These are phyloP conservation scores for Alternaria rosae DNA, from an alignment of 2,329 filamentous ascomycete species.

Conservation along the genomic window DNA sequence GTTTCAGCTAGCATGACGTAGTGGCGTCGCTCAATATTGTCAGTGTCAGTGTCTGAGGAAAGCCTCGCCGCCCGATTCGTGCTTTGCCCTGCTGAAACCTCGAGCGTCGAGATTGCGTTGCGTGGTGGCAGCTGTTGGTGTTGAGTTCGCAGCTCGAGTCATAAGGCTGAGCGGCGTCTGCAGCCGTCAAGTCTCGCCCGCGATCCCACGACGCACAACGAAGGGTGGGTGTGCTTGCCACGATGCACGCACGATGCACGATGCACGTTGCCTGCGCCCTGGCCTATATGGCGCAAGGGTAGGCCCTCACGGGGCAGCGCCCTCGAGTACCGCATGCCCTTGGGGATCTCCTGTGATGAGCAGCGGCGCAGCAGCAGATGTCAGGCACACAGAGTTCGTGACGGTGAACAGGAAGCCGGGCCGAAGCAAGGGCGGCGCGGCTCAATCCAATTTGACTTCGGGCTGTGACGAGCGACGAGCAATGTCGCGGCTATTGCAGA, in stretches of 20 bases:
- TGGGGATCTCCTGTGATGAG: constrained; percentile 22
- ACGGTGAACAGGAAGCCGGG: constrained; percentile 36
- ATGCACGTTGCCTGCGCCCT: constrained; percentile 24
- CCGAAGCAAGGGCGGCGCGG: constrained; percentile 30
- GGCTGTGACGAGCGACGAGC: not conserved
- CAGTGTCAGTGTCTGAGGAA: not conserved
- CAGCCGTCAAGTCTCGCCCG: constrained; percentile 32
- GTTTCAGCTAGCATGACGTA: constrained; percentile 16
- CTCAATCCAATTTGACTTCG: constrained; percentile 18
- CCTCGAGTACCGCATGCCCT: constrained; percentile 23
- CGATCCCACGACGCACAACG: constrained; percentile 28
- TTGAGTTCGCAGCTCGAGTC: constrained; percentile 29
- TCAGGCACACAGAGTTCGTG: constrained; percentile 30
- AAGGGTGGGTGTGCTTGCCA: constrained; percentile 24
- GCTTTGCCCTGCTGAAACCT: constrained; percentile 10
- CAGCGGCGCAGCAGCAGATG: constrained; percentile 16
- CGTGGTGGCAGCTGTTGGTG: constrained; percentile 13
- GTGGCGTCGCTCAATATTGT: not conserved
- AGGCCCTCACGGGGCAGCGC: constrained; percentile 32
- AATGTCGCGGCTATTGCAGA: not conserved
- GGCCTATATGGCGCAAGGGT: constrained; percentile 18
- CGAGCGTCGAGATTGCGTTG: constrained; percentile 10
- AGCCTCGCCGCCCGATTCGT: not conserved
- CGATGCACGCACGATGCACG: constrained; percentile 15
- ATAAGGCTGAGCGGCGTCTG: constrained; percentile 43